Percentiles rank a stretch among this genome's conserved stretches.
These are phyloP conservation scores for Solanum bukasovii DNA, from an alignment of 257 asterid species.

Conservation along the genomic window DNA sequence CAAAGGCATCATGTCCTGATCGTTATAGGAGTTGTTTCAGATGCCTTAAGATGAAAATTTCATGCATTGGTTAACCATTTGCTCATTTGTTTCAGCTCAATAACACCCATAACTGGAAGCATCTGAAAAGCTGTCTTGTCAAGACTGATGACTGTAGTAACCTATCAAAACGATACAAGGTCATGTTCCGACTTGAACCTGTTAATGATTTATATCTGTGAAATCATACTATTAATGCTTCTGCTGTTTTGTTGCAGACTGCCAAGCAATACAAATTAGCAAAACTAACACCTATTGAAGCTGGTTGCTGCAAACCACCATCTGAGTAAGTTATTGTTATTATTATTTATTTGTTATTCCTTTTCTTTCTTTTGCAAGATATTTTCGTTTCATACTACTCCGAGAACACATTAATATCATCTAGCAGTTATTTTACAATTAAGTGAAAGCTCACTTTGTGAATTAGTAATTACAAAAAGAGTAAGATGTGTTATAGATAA, in stretches of 20 bases:
- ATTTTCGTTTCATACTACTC: not conserved
- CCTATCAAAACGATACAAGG: constrained; percentile 68
- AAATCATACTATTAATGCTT: not conserved
- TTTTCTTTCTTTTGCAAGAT: not conserved
- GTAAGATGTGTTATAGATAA: not conserved
- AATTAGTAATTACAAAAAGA: not conserved
- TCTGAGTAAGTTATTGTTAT: constrained; percentile 45
- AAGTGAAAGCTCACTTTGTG: not conserved
- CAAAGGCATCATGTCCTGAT: not conserved
- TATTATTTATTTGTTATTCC: not conserved
- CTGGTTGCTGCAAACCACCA: constrained; percentile 95
- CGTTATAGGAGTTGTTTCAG: not conserved
- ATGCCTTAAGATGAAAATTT: not conserved
- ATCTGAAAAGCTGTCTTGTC: constrained; percentile 76
- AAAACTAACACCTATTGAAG: constrained; percentile 75
- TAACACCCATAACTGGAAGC: constrained; percentile 65
- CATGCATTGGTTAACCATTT: not conserved
- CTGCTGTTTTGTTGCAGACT: constrained; percentile 32
- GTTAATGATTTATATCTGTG: not conserved
- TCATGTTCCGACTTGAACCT: constrained; percentile 3
- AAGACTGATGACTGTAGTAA: constrained; percentile 63
- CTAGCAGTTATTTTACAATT: not conserved
- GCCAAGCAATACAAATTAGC: constrained; percentile 52
- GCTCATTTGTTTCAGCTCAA: constrained; percentile 48
- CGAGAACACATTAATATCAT: not conserved